phyloP scores from a whole-genome alignment of 1,284 basidiomycete genomes.

The Pseudozyma tsukubaensis region DNA sequence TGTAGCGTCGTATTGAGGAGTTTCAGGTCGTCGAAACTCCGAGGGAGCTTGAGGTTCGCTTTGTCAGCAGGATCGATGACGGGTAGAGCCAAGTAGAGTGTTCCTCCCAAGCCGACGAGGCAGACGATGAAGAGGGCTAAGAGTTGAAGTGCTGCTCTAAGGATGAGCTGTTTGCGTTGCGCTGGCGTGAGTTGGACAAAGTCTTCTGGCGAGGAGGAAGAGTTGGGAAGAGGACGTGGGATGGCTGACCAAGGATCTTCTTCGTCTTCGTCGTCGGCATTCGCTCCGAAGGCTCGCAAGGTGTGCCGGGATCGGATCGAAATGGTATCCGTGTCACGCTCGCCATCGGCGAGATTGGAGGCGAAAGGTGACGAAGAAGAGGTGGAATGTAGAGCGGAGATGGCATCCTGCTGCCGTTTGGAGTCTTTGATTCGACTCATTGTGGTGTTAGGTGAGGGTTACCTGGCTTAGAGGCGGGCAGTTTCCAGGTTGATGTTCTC shows the following conservation, averaged over 20 bases:
- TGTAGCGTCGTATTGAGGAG: slow-evolving; percentile 66
- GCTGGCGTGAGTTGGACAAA: background rate
- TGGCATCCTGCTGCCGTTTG: background rate
- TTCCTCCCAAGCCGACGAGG: slow-evolving; percentile 41
- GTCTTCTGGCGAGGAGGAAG: background rate
- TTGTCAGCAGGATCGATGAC: slow-evolving; percentile 51
- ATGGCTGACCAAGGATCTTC: slow-evolving; percentile 43
- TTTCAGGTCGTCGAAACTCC: slow-evolving; percentile 69
- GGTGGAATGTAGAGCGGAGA: slow-evolving; percentile 3
- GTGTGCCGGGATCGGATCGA: slow-evolving; percentile 51
- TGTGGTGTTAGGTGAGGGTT: background rate
- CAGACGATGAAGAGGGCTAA: slow-evolving; percentile 55
- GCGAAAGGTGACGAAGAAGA: too few species aligned
- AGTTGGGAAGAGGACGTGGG: slow-evolving; percentile 8
- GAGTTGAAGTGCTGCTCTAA: slow-evolving; percentile 44
- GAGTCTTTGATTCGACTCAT: slow-evolving; percentile 31
- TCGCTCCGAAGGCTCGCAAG: slow-evolving; percentile 22
- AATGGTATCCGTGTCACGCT: slow-evolving; percentile 26
- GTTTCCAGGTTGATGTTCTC: too few species aligned
- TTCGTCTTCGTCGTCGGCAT: slow-evolving; percentile 9
- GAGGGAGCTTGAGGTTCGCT: slow-evolving; percentile 66
- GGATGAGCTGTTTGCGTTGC: slow-evolving; percentile 44
- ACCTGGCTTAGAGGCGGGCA: too few species aligned
- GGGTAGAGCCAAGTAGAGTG: slow-evolving; percentile 57
- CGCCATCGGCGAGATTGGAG: background rate